These are phyloP conservation scores for Fusarium sp. DNA, from an alignment of 2,329 filamentous ascomycete species.

Conservation along the genomic window DNA sequence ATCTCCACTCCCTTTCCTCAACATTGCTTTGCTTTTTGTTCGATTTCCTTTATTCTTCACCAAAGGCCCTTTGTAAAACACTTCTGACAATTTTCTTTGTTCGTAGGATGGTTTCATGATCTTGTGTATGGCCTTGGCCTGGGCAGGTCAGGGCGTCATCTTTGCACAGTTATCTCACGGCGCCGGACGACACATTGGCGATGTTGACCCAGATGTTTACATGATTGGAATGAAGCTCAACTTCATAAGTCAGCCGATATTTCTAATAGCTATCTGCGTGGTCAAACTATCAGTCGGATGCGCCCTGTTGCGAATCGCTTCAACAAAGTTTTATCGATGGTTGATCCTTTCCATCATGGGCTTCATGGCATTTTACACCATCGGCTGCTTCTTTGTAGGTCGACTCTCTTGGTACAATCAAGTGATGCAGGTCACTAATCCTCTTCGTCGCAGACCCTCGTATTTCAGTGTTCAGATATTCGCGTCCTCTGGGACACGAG, in stretches of 20 bases:
- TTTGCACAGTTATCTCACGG: slow-evolving; percentile 59
- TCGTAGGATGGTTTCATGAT: slow-evolving; percentile 53
- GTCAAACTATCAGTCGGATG: slow-evolving; percentile 61
- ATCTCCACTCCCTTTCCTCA: background rate
- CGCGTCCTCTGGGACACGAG: slow-evolving; percentile 61
- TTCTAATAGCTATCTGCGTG: slow-evolving; percentile 57
- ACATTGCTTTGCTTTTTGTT: background rate
- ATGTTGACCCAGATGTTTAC: slow-evolving; percentile 56
- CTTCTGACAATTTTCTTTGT: background rate
- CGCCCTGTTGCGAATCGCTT: slow-evolving; percentile 59
- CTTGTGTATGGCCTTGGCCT: slow-evolving; percentile 49
- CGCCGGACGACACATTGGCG: slow-evolving; percentile 61
- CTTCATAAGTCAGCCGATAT: slow-evolving; percentile 62
- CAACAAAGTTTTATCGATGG: slow-evolving; percentile 53
- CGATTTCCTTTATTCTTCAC: background rate
- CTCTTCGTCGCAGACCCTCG: slow-evolving; percentile 53
- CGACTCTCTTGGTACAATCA: rapidly evolving
- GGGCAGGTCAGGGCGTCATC: slow-evolving; percentile 58
- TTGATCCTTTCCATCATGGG: slow-evolving; percentile 57
- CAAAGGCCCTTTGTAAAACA: background rate
- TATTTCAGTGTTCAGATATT: slow-evolving; percentile 65
- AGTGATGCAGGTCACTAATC: background rate
- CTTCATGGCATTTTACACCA: slow-evolving; percentile 54
- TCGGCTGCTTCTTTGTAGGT: slow-evolving; percentile 56
- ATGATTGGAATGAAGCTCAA: slow-evolving; percentile 59